These are phyloP conservation scores for Pachysolen tannophilus DNA, from an alignment of 805 yeast genomes.

Conservation along the genomic window DNA sequence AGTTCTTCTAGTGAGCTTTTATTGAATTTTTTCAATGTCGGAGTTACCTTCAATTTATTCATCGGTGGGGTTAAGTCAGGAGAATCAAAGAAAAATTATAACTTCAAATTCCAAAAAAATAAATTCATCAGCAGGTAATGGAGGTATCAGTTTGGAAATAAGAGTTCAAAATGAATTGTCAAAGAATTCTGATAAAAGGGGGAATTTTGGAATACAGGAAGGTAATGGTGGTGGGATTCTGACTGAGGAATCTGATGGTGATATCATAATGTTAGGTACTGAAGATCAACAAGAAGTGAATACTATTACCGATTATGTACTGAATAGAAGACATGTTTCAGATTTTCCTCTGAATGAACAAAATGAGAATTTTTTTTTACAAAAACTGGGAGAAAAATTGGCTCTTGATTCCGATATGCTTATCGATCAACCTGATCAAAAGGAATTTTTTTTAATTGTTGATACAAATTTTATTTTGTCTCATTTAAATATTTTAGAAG, in stretches of 20 bases:
- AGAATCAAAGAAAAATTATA: slow-evolving; percentile 4
- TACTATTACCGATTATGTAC: neutral
- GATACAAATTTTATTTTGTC: slow-evolving; percentile 82
- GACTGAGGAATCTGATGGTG: neutral
- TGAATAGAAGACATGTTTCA: neutral
- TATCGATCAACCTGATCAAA: neutral
- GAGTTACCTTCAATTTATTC: slow-evolving; percentile 5
- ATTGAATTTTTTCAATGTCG: too few species aligned
- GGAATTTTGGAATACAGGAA: neutral
- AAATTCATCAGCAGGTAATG: neutral
- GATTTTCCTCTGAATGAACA: neutral
- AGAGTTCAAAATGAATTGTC: neutral
- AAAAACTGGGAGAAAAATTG: too few species aligned
- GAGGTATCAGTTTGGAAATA: slow-evolving; percentile 2
- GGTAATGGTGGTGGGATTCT: neutral
- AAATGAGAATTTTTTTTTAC: too few species aligned
- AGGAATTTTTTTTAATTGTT: slow-evolving; percentile 38
- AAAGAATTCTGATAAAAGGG: neutral
- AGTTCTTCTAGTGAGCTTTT: too few species aligned
- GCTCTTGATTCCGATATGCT: neutral
- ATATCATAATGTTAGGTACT: slow-evolving; percentile 6
- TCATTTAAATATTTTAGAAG: slow-evolving; percentile 53
- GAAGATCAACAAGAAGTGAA: slow-evolving; percentile 5
- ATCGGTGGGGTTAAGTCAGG: slow-evolving; percentile 2
- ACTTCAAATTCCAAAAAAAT: neutral